Base-by-base conservation (phyloP, 371 early-diverging fungal species). In the Mucor lusitanicus region DNA sequence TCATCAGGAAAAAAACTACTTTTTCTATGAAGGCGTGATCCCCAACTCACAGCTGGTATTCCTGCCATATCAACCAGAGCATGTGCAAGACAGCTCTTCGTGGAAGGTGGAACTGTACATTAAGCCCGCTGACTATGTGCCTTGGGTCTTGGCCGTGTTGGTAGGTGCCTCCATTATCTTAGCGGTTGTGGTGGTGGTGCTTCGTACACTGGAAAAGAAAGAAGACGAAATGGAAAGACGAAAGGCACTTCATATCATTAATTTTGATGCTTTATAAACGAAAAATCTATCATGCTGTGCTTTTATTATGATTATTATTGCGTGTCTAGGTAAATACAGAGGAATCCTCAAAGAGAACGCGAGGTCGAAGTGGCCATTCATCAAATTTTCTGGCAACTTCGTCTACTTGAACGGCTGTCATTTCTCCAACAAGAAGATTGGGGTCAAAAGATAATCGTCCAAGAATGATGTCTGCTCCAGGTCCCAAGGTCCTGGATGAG, bases 41-140 rank as follows among this genome's bases (percentile, higher is more conserved):
- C 97, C 97, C 0, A 97, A 97, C 70, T 94, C 95, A 3, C 94
- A 95, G 66, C 80, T 97, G 2, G 89, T 96, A 5, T 90, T 97
- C 50, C 84, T 92, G n/a, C 97, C 97, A 8, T 89, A 89, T 72
- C 93, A 92, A 68, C 79, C 87, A 1, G 78, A 78, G 4, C 74
- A 75, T 57, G 80, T 82, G 27, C 59, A 77, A 46, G 82, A 86
- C 67, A 71, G 88, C 53, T 78, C 78, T 60, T 77, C 83, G 72
- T 96, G 97, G 97, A 84, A 88, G 27, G 80, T 95, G 15, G 95
- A 95, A 64, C 76, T 95, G 54, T 96, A 91, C 70, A 87, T 97
- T 63, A 94, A 95, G 57, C 93, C 94, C 1, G 90, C 90, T 6
- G 90, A 90, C 59, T 91, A 91, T 70, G 88, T 94, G 2, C 87